phyloP scores from a whole-genome alignment of 2,329 filamentous ascomycete genomes.

The Sordariomycetes sp. region DNA sequence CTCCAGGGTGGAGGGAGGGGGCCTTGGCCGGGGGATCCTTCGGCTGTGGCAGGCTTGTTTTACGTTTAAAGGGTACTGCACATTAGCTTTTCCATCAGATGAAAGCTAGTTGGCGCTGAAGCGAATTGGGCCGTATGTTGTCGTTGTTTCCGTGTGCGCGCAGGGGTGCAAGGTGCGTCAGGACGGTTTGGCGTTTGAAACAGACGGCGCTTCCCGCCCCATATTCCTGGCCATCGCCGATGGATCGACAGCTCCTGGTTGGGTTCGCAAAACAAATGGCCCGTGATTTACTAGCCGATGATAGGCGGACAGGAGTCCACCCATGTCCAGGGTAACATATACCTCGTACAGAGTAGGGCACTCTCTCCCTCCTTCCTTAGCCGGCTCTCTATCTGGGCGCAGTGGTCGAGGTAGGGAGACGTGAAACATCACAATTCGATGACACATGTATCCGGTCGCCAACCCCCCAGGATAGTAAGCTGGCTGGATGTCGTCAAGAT shows the following conservation, averaged over 20 bases:
- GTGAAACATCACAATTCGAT: too few relatives aligned
- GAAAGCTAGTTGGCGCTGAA: neutral
- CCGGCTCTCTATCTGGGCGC: too few relatives aligned
- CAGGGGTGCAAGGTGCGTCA: neutral
- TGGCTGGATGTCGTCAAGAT: too few relatives aligned
- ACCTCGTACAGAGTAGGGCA: too few relatives aligned
- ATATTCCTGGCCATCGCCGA: neutral
- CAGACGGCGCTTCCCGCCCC: neutral
- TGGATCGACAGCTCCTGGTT: neutral
- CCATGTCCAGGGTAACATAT: too few relatives aligned
- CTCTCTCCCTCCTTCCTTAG: too few relatives aligned
- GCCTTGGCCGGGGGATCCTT: neutral
- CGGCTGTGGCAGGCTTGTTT: neutral
- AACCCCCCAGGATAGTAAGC: too few relatives aligned
- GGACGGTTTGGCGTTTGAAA: neutral
- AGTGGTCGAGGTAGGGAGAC: too few relatives aligned
- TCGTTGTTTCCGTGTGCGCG: neutral
- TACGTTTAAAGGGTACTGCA: neutral
- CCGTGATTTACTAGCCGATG: neutral
- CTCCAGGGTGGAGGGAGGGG: neutral
- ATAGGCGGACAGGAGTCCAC: neutral
- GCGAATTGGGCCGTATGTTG: neutral
- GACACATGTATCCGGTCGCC: too few relatives aligned
- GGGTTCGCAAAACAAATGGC: neutral
- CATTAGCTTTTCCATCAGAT: neutral